Conservation (phyloP, 768 basidiomycete species). For the Russula sp. region DNA sequence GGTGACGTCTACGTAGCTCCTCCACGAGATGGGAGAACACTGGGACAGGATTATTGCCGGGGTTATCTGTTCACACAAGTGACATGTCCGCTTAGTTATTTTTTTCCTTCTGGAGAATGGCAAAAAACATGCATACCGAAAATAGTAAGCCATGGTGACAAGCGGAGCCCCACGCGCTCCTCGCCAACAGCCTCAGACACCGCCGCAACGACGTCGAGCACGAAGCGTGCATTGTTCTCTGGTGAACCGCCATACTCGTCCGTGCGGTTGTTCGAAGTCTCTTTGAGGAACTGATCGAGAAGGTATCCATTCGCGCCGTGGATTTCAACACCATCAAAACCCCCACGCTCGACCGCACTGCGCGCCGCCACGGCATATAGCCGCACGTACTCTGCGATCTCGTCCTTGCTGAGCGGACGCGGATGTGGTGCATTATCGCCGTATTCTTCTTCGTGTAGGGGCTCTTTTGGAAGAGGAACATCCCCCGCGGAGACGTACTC, state of each 20-base stretch:
- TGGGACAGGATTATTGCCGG: slow-evolving; percentile 53
- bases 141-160: slow-evolving; percentile 38
- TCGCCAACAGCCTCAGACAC: slow-evolving; percentile 44
- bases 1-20: slow-evolving; percentile 40
- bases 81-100: background rate
- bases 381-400: slow-evolving; percentile 49
- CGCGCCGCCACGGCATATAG: slow-evolving; percentile 42
- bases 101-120: too few relatives aligned
- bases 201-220: slow-evolving; percentile 44
- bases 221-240: slow-evolving; percentile 48
- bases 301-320: slow-evolving; percentile 38
- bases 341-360: slow-evolving; percentile 30
- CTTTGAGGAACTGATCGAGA: slow-evolving; percentile 44
- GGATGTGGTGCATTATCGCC: slow-evolving; percentile 40
- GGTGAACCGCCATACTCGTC: slow-evolving; percentile 51
- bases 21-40: slow-evolving; percentile 52
- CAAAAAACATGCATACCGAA: background rate
- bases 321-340: slow-evolving; percentile 50
- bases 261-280: slow-evolving; percentile 41
- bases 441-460: background rate
- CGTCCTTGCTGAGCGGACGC: slow-evolving; percentile 44
- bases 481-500: slow-evolving; percentile 34
- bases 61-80: slow-evolving; percentile 37
- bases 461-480: slow-evolving; percentile 24
- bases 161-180: slow-evolving; percentile 42